Conservation (phyloP, 768 basidiomycete genomes). For the Pleurotus citrinopileatus region DNA sequence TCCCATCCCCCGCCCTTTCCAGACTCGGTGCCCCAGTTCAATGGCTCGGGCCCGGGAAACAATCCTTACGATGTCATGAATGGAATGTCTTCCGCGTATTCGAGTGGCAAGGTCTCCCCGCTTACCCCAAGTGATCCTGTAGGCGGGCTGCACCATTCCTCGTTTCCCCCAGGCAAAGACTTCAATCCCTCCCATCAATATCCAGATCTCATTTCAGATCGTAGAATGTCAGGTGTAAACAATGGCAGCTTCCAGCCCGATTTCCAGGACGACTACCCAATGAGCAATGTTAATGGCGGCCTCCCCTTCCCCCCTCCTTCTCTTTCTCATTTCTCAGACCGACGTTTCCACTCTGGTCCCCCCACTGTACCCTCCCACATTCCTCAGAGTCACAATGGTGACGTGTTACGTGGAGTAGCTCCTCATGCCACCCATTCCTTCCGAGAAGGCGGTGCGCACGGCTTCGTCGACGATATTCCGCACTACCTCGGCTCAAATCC, state of each 20-base stretch:
- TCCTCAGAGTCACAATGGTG: constrained; percentile 43
- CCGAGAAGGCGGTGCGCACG: constrained; percentile 46
- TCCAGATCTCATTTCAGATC: constrained; percentile 57
- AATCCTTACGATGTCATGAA: constrained; percentile 66
- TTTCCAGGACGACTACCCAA: constrained; percentile 62
- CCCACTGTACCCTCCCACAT: constrained; percentile 47
- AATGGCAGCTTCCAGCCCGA: constrained; percentile 52
- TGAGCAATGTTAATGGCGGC: constrained; percentile 42
- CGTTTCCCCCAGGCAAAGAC: constrained; percentile 58
- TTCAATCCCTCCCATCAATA: constrained; percentile 49
- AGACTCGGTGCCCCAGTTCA: constrained; percentile 60
- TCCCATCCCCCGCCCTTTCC: constrained; percentile 51
- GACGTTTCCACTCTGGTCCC: constrained; percentile 49
- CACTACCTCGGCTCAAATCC: constrained; percentile 52
- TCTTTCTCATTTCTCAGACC: constrained; percentile 60
- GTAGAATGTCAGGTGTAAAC: constrained; percentile 47
- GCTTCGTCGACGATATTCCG: constrained; percentile 57
- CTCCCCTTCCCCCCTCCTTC: constrained; percentile 43
- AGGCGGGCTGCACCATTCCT: constrained; percentile 51
- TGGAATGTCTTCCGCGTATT: constrained; percentile 57
- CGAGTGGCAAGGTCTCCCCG: constrained; percentile 75
- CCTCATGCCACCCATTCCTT: constrained; percentile 70
- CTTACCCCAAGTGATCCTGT: constrained; percentile 68
- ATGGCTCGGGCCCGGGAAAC: constrained; percentile 34
- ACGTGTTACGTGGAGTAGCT: constrained; percentile 64